Evolutionary conservation across 805 yeast species (phyloP), one percentile per base, ranked within the genome.

Genomic region (Candida hungchunana): DNA sequence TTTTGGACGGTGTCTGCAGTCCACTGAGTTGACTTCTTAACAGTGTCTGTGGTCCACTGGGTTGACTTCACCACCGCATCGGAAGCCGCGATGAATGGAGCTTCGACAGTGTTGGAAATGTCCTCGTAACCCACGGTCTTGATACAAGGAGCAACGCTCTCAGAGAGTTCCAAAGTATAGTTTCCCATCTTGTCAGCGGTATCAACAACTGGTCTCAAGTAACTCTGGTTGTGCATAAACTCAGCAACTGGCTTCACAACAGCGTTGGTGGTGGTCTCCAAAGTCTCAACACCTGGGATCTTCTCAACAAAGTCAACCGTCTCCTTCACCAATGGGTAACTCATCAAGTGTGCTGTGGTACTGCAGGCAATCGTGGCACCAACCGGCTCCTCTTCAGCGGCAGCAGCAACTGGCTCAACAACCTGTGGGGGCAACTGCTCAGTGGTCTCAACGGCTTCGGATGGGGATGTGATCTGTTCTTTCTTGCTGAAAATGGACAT

Each of bases 151-250:
- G 75, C 62, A 27, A 61, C 54, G 40, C 58, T 55, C 50, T 88
- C 96, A 28, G 86, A 62, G 23, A 64, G 53, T 39, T 53, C 56
- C 47, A 88, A 71, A n/a, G 74, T 60, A 20, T 62, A 48, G 46
- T 82, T 81, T n/a, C 79, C 67, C 20, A 63, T 56, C 34, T 63
- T 66, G 56, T 84, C 84, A 17, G 71, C 66, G 29, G 65, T 59
- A 31, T 57, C 53, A 28, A 75, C 57, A 6, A 73, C 63, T 15
- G 76, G 73, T 36, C 67, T 61, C 34, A 50, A 33, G 11, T 73
- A 59, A 14, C 60, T 47, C 35, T 59, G 60, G 23, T 59, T 54
- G 8, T 56, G 47, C 24, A 53, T 47, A 25, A 63, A 62, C 18
- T 52, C 51, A 10, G 48, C 36, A 9, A 56, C 49, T 9, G 53